Evolutionary conservation across 208 protist genomes (phyloP).

Genomic region (Leishmania gerbilli): DNA sequence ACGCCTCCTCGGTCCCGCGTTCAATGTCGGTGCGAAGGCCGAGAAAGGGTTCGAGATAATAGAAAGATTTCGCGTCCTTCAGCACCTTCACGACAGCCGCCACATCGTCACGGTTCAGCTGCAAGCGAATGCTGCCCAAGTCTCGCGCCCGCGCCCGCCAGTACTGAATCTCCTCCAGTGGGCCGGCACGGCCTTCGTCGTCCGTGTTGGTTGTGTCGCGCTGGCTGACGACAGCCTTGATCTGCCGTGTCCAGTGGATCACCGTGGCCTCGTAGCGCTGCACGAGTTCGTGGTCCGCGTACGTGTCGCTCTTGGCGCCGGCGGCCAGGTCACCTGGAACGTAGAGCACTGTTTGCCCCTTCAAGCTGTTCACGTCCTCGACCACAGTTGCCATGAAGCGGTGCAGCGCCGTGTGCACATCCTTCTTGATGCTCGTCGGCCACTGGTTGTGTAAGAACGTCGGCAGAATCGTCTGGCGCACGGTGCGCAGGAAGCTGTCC

Average conservation of each 20-base stretch:
- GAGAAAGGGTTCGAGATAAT: slow-evolving; percentile 95
- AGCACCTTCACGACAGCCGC: slow-evolving; percentile 91
- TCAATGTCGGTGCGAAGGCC: slow-evolving; percentile 94
- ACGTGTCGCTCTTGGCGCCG: slow-evolving; percentile 46
- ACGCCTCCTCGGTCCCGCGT: slow-evolving; percentile 92
- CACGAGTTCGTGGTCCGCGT: slow-evolving; percentile 94
- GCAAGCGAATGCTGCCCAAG: slow-evolving; percentile 93
- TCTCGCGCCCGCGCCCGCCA: slow-evolving; percentile 95
- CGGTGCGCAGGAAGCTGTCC: slow-evolving; percentile 87
- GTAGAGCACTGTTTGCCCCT: slow-evolving; percentile 98
- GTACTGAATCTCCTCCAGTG: slow-evolving; percentile 97
- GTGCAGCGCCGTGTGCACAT: slow-evolving; percentile 94
- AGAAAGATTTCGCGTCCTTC: slow-evolving; percentile 91
- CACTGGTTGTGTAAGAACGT: slow-evolving; percentile 90
- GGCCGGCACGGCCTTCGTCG: slow-evolving; percentile 67
- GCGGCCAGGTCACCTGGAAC: slow-evolving; percentile 92
- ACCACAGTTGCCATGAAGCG: slow-evolving; percentile 98
- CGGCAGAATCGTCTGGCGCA: slow-evolving; percentile 83
- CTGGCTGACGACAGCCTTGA: slow-evolving; percentile 97
- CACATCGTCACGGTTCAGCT: slow-evolving; percentile 94
- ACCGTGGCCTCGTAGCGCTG: slow-evolving; percentile 97
- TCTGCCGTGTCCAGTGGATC: slow-evolving; percentile 99
- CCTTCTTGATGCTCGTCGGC: slow-evolving; percentile 96
- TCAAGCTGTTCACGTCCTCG: slow-evolving; percentile 93
- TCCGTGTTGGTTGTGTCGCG: slow-evolving; percentile 35